Evolutionary conservation across 306 rosid genomes (phyloP).

Genomic region (Dalbergia cochinchinensis): DNA sequence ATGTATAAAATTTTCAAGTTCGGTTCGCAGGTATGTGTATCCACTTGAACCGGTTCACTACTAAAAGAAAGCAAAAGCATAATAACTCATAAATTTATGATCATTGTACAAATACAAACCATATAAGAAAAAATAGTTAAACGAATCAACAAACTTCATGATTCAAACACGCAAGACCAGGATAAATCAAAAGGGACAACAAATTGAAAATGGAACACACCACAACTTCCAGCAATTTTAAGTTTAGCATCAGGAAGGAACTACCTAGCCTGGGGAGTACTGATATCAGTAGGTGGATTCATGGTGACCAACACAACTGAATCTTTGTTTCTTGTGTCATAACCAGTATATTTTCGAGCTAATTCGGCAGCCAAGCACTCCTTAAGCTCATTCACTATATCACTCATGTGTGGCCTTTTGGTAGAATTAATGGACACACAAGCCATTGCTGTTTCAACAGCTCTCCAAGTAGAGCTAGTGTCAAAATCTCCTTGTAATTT

Average conservation of each 20-base stretch:
- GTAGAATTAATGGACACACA: background rate
- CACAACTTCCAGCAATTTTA: background rate
- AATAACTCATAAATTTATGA: too few species aligned
- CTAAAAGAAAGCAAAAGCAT: too few species aligned
- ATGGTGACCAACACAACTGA: background rate
- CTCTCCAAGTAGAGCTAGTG: background rate
- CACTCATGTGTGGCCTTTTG: background rate
- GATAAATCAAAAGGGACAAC: too few species aligned
- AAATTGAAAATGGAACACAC: background rate
- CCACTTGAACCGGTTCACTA: too few species aligned
- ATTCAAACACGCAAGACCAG: too few species aligned
- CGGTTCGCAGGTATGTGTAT: too few species aligned
- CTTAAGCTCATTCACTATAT: conserved; percentile 12
- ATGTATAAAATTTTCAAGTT: too few species aligned
- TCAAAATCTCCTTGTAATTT: conserved; percentile 14
- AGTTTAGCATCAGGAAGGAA: background rate
- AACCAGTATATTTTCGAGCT: background rate
- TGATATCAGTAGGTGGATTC: conserved; percentile 19
- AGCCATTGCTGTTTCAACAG: conserved; percentile 3
- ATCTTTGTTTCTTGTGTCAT: conserved; percentile 9
- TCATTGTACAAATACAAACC: too few species aligned
- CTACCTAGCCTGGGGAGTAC: conserved; percentile 48
- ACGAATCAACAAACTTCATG: too few species aligned
- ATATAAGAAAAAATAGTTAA: too few species aligned
- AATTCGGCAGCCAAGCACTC: background rate